Conservation (phyloP, 2,329 filamentous ascomycete species). For the Penicillium sp. region DNA sequence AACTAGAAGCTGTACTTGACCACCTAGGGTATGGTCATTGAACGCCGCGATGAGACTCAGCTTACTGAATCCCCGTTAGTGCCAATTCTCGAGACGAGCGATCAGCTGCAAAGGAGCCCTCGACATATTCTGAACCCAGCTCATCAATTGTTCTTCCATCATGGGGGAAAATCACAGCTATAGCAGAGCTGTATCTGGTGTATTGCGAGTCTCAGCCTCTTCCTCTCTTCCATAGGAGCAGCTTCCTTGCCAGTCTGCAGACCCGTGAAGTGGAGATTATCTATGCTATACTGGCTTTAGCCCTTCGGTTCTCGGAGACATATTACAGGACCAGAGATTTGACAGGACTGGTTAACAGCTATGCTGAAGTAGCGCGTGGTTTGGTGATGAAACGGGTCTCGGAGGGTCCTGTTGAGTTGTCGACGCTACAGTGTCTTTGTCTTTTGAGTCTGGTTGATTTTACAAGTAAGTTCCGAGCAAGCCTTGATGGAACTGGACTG, state of each 20-base stretch:
- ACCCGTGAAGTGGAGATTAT: constrained; percentile 37
- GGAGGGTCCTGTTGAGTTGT: constrained; percentile 40
- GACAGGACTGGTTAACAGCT: constrained; percentile 30
- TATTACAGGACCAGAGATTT: constrained; percentile 21
- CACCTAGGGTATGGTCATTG: constrained; percentile 30
- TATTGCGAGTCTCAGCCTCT: constrained; percentile 51
- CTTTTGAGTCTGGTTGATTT: constrained; percentile 41
- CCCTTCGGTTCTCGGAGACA: constrained; percentile 40
- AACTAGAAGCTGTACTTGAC: constrained; percentile 34
- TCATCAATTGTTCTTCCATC: constrained; percentile 32
- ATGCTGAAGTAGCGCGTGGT: constrained; percentile 35
- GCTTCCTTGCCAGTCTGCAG: constrained; percentile 40
- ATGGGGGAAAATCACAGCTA: constrained; percentile 36
- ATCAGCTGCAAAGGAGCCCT: constrained; percentile 8
- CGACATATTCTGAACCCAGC: constrained; percentile 8
- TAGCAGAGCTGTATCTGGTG: constrained; percentile 43
- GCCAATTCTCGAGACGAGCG: constrained; percentile 14
- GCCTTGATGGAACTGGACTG: not conserved
- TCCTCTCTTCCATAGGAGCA: constrained; percentile 42
- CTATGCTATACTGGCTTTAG: constrained; percentile 39
- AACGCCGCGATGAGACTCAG: not conserved
- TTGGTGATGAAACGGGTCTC: constrained; percentile 39
- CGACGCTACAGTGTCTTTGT: constrained; percentile 42
- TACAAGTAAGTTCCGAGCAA: constrained; percentile 29
- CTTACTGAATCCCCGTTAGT: constrained; percentile 5